Base-by-base conservation (phyloP, 1,139 yeast genomes). In the Blastobotrys ciferrii region DNA sequence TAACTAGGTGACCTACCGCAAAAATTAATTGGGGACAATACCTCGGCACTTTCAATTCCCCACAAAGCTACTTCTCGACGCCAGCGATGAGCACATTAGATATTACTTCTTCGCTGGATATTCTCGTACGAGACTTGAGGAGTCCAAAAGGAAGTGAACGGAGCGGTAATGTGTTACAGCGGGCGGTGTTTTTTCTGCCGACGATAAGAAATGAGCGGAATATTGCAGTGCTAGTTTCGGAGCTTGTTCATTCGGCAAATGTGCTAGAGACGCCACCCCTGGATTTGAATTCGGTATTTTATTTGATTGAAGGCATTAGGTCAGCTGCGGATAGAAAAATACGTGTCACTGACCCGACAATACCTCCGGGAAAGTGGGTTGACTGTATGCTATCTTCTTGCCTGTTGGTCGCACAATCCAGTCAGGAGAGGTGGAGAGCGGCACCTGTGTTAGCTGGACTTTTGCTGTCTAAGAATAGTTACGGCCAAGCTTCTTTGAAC, bases 181-280 rank as follows among this genome's bases (percentile, higher is more conserved):
- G 79, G 56, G 56, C 80, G 9, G 81, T 76, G 42, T 79, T 81
- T 58, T 81, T 81, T 59, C 65, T 83, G 33, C 89, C 92, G 1
- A 76, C 73, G 35, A 69, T 85, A 40, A 82, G 81, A 59, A 76
- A 77, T 48, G 80, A 76, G 48, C 73, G 71, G 49, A 84, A 85
- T 59, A 65, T 85, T 31, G 67, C 75, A 35, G 60, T 82, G 3
- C 62, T 84, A 3, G 62, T 82, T 2, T 68, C 74, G 14, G 76
- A 78, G 46, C 72, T 83, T 43, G 64, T 82, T 46, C 67, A 70
- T 54, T 77, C 76, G 46, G 75, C 78, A 0, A 56, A 70, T 0
- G 71, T 80, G 45, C 79, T 79, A 58, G 47, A 58, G 39, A 18
- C 53, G 37, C 38, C 53, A 46, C 31, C 37, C 7, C 47, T 58